Conservation (phyloP, 768 basidiomycete species). For the Trametes maxima region DNA sequence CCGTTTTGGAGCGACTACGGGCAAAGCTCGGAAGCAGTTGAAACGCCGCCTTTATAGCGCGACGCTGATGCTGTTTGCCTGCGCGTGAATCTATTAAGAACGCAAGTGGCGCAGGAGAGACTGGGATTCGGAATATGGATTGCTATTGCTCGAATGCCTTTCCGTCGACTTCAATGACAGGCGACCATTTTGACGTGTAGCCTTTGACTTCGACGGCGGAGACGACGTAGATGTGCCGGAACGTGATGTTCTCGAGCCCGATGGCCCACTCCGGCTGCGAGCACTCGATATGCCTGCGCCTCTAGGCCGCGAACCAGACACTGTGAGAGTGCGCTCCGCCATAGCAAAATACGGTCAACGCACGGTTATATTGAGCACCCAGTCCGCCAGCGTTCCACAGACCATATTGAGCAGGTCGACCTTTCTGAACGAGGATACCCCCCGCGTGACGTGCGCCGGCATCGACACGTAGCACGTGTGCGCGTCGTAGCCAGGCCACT, state of each 20-base stretch:
- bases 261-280: constrained; percentile 12
- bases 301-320: not conserved
- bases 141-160: not conserved
- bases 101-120: not conserved
- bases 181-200: constrained; percentile 21
- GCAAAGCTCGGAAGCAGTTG: no score
- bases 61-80: no score
- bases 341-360: not conserved
- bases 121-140: no score
- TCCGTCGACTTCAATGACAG: constrained; percentile 14
- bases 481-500: constrained; percentile 22
- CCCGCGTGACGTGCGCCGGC: not conserved
- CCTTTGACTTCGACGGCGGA: constrained; percentile 12
- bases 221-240: constrained; percentile 18
- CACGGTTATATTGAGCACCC: constrained; percentile 11
- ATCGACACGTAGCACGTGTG: constrained; percentile 7
- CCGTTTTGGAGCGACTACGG: no score
- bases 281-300: constrained; percentile 8
- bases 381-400: constrained; percentile 10
- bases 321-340: not conserved
- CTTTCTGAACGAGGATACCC: constrained; percentile 1
- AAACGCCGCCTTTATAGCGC: not conserved
- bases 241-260: constrained; percentile 13
- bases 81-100: no score
- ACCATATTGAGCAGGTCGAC: constrained; percentile 17